A percentile compares a stretch with the other conserved stretches of the same genome.
Conservation (phyloP, 2,329 filamentous ascomycete genomes). For the Clarireedia paspali region DNA sequence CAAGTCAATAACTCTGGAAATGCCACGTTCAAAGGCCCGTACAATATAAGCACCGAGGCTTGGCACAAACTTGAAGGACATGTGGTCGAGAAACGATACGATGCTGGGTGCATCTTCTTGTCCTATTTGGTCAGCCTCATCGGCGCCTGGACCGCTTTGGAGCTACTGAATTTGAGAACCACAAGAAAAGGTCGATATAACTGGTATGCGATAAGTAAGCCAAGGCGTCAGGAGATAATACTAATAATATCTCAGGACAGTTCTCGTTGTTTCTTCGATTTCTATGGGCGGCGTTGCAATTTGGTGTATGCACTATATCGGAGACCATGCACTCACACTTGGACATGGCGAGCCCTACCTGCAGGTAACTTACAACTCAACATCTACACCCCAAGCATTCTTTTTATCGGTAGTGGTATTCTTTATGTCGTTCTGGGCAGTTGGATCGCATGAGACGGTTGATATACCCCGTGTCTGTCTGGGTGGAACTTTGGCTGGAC, state of each 20-base stretch:
- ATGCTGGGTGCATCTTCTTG: slow-evolving; percentile 57
- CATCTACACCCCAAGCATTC: slow-evolving; percentile 69
- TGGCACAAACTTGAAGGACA: slow-evolving; percentile 13
- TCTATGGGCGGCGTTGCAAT: slow-evolving; percentile 69
- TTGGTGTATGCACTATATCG: slow-evolving; percentile 78
- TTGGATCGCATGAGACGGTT: slow-evolving; percentile 52
- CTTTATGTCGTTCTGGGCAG: slow-evolving; percentile 61
- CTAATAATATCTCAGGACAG: slow-evolving; percentile 38
- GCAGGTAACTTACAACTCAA: slow-evolving; percentile 66
- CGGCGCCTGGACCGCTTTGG: slow-evolving; percentile 71
- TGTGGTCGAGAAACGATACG: slow-evolving; percentile 15
- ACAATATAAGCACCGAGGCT: background rate
- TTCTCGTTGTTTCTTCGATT: slow-evolving; percentile 56
- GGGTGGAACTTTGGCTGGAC: slow-evolving; percentile 63
- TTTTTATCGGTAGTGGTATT: slow-evolving; percentile 73
- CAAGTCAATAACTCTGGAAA: background rate
- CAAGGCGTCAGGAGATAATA: background rate
- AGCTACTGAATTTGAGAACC: slow-evolving; percentile 71
- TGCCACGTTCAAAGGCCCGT: background rate
- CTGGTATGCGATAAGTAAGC: slow-evolving; percentile 41
- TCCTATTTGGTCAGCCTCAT: slow-evolving; percentile 64
- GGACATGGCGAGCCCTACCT: slow-evolving; percentile 52
- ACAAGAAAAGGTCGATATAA: slow-evolving; percentile 61
- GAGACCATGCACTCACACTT: slow-evolving; percentile 70
- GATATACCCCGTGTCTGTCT: slow-evolving; percentile 50